phyloP scores from a whole-genome alignment of 2,329 filamentous ascomycete genomes.

The Purpureocillium lavendulum region DNA sequence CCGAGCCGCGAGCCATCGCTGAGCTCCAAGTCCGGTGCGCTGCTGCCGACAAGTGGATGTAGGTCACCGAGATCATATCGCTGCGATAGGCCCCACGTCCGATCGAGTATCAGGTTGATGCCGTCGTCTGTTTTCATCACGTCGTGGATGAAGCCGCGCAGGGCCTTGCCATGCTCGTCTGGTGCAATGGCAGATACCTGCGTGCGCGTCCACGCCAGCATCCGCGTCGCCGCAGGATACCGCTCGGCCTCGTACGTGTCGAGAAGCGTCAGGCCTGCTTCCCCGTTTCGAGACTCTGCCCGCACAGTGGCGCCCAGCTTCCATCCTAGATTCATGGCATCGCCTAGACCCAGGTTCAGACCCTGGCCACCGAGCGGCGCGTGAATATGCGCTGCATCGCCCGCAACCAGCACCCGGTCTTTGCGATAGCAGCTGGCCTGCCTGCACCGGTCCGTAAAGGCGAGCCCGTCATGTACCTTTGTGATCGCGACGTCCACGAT shows the following conservation, averaged over 20 bases:
- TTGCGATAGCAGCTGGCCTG: conserved; percentile 24
- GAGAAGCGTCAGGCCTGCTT: conserved; percentile 20
- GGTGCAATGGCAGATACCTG: conserved; percentile 21
- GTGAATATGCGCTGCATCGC: conserved; percentile 42
- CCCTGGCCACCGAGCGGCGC: conserved; percentile 39
- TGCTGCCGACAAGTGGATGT: conserved; percentile 24
- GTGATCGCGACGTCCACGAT: conserved; percentile 13
- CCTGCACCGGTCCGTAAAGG: conserved; percentile 16
- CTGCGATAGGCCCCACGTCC: conserved; percentile 24
- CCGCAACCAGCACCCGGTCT: conserved; percentile 37
- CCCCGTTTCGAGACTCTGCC: conserved; percentile 1
- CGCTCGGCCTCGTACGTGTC: conserved; percentile 40
- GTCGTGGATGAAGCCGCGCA: conserved; percentile 16
- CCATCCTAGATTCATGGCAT: conserved; percentile 42
- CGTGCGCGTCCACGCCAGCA: conserved; percentile 28
- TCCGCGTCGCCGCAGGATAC: conserved; percentile 28
- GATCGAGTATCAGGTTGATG: conserved; percentile 18
- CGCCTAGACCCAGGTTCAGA: conserved; percentile 41
- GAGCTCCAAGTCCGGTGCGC: conserved; percentile 25
- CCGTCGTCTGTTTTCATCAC: conserved; percentile 20
- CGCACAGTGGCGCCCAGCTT: conserved; percentile 34
- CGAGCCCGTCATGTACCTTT: conserved; percentile 13
- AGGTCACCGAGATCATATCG: conserved; percentile 18
- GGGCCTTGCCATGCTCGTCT: conserved; percentile 11
- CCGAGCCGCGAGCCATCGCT: conserved; percentile 18